Evolutionary conservation across 1,284 basidiomycete species (phyloP), one percentile per base, ranked within the genome.

Genomic region (Mycena citricolor): DNA sequence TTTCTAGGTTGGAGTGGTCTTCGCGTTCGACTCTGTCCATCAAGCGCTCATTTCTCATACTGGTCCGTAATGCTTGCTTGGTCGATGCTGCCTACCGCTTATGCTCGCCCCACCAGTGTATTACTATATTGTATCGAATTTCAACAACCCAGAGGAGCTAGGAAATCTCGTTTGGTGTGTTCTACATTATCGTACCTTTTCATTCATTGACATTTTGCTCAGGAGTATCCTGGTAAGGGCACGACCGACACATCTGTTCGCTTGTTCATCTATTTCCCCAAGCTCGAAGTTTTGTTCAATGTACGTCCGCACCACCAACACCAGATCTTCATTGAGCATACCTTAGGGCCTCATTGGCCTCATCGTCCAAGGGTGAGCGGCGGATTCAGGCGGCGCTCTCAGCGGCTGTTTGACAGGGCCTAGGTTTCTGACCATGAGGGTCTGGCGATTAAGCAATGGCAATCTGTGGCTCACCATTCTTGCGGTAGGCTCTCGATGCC

Each of bases 201-300:
- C 30, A 25, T 28, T 42, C 32, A 22, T 45, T 32, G 47, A 32
- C 22, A 8, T 31, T n/a, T 30, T 37, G 14, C 36, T 8, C 36
- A 77, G 75, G 71, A 75, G 73, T 47, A 68, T 77, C 37, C 52
- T 77, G 41, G 72, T 73, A 50, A 44, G 68, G 19, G 8, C 14
- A 28, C 7, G 5, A 24, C n/a, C 23, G 32, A 7, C 19, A 24
- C 6, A 13, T 8, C n/a, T n/a, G 14, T 35, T 22, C 39, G 29
- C 6, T 29, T 24, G 23, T 19, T 23, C 32, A 21, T 10, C 39
- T 5, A 14, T 16, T 32, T 19, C 23, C 22, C 11, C 30, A 29
- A 74, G 73, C 64, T 77, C 19, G 76, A 79, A 59, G 76, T 79
- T 6, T 52, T 78, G 24, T 77, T 78, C 57, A 78, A 75, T 54